Evolutionary conservation across 371 early-diverging fungal genomes (phyloP), one percentile per base, ranked within the genome.

Genomic region (Nematocida sp.): DNA sequence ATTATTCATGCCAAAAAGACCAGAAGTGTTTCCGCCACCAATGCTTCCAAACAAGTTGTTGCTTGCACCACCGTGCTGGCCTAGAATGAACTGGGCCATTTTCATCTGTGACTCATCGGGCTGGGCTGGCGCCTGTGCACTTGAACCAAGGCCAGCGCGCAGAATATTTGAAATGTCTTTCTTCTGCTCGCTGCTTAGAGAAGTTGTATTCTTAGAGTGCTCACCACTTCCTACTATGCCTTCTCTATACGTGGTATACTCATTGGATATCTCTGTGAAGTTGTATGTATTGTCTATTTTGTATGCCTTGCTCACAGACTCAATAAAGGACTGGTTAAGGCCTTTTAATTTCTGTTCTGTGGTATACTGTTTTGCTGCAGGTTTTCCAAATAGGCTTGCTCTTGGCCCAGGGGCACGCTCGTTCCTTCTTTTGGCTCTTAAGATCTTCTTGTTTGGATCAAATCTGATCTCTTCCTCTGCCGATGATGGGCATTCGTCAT

Each of bases 331-430:
- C 27, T 56, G 27, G 52, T 78, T 78, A 5, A 78, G 70, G 18
- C 80, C 80, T 60, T 78, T 78, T n/a, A 70, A 4, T 42, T 54
- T 57, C 69, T 69, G 80, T 13, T 78, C 80, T n/a, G n/a, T 47
- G n/a, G 73, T 47, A 46, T 47, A 62, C 6, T 18, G 5, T 9
- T 6, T 60, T 23, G 52, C 4, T 27, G 20, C 5, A 11, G 11
- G 13, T 33, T 20, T 42, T 15, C 44, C 27, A 27, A 70, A 45
- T 11, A 78, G 52, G 15, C 80, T 66, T 33, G 15, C 50, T 42
- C 39, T 69, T 4, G 64, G 13, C 6, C 9, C 23, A 1, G 11
- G 15, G 7, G 66, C 67, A 2, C 62, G 20, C 13, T 64, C 76
- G n/a, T 47, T 58, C 60, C 70, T 78, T 45, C 80, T 69, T 61